Evolutionary conservation across 306 rosid species (phyloP), one percentile per base, ranked within the genome.

Genomic region (Cucurbita pepo): DNA sequence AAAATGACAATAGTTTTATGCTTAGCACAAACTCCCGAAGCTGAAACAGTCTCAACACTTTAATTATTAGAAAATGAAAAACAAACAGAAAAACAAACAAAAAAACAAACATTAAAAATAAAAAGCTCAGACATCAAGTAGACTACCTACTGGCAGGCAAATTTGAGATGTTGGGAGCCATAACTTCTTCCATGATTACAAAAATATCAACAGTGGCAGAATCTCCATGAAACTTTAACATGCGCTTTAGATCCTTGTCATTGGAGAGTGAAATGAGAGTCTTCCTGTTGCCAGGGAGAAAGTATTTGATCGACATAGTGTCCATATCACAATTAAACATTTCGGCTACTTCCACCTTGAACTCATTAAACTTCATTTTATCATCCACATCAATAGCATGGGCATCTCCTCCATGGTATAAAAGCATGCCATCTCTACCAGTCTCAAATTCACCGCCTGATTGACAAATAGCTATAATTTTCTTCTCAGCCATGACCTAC

Each of bases 141-240:
- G 88, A 84, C 83, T 88, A 93, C 98, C 98, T 89, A 87, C 97
- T 90, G 81, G 85, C 90, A 77, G 90, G 98, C 92, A 86, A 85
- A 82, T 83, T 86, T 8, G 98, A 94, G 70, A 87, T 82, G 53
- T 85, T 94, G 34, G 79, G 85, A 61, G 88, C 79, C 53, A 71
- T 76, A 72, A 72, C 71, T 80, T 89, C 96, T 76, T 94, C 95
- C 81, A 81, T 48, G 76, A 82, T 76, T 63, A 93, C 72, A 79
- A 79, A 94, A 74, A 90, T 69, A 82, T 94, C 96, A 18, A 81
- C 89, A 2, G 87, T 88, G 74, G 70, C 56, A 14, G 88, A 87
- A 80, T 78, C 79, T 4, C 80, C 86, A 75, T 89, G 94, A 78
- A 94, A 94, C 62, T 94, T 94, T 70, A 90, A 71, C 98, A 94